A percentile compares a stretch with the other conserved stretches of the same genome.
Evolutionary conservation across 139 green algal species (phyloP).

Genomic region (Chlamydomonas sphaeroides): DNA sequence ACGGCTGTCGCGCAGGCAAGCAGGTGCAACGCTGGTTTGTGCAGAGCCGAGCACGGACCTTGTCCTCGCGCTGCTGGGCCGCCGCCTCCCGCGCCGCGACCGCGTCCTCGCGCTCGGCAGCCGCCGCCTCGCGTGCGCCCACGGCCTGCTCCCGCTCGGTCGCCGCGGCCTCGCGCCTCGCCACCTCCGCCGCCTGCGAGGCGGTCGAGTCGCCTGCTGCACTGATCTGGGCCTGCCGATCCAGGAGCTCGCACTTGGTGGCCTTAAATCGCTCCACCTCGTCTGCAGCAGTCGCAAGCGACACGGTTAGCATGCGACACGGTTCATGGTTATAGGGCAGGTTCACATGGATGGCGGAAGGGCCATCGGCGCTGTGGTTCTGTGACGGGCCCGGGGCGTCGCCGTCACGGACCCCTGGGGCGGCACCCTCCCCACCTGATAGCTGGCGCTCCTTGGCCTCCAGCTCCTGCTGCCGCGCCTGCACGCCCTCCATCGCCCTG

Average conservation of each 20-base stretch:
- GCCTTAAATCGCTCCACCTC: conserved; percentile 27
- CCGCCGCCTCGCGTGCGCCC: background rate
- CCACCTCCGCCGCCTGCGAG: background rate
- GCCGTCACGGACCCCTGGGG: no score
- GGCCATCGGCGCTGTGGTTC: no score
- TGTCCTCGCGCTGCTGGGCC: background rate
- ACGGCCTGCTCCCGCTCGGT: background rate
- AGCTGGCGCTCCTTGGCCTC: conserved; percentile 29
- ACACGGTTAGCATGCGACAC: no score
- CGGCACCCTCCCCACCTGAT: conserved; percentile 40
- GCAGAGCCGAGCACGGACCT: background rate
- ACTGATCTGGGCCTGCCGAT: conserved; percentile 1
- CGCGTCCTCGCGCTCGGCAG: background rate
- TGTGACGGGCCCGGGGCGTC: no score
- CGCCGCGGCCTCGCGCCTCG: background rate
- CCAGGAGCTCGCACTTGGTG: conserved; percentile 44
- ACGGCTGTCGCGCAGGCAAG: no score
- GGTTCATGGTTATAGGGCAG: no score
- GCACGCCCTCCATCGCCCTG: conserved; percentile 24
- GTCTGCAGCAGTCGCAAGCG: no score
- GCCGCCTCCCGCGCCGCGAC: background rate
- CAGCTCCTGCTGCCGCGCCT: conserved; percentile 8
- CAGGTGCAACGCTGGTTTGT: no score
- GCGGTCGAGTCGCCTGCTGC: background rate
- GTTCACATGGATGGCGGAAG: no score